A percentile compares a stretch with the other conserved stretches of the same genome.
phyloP scores from a whole-genome alignment of 164 flowering plant species.

The Vitis vinifera region DNA sequence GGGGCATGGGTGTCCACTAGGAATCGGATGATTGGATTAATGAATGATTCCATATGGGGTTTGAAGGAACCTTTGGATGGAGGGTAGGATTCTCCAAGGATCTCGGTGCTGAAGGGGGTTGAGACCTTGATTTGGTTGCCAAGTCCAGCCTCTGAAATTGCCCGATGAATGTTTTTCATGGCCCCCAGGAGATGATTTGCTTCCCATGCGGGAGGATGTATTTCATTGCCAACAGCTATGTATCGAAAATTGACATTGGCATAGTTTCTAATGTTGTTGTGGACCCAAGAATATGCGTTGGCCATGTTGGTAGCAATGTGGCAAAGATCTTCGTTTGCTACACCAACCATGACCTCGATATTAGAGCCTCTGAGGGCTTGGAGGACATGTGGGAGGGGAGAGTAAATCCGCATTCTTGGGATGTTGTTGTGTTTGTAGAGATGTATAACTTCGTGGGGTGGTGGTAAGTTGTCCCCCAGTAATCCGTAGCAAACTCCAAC shows the following conservation, averaged over 20 bases:
- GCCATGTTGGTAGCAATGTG: conserved; percentile 23
- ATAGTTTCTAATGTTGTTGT: conserved; percentile 28
- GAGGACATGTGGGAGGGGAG: conserved; percentile 26
- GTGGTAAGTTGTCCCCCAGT: conserved; percentile 26
- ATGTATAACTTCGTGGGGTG: conserved; percentile 23
- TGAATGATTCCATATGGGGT: background rate
- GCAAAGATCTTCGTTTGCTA: conserved; percentile 28
- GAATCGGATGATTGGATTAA: conserved; percentile 19
- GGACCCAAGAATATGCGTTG: conserved; percentile 44
- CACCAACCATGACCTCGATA: conserved; percentile 39
- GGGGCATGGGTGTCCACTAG: conserved; percentile 17
- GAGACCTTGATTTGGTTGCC: conserved; percentile 24
- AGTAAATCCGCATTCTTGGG: conserved; percentile 32
- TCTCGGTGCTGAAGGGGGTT: conserved; percentile 9
- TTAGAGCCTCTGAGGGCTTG: conserved; percentile 37
- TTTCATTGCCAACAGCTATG: conserved; percentile 53
- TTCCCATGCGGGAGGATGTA: conserved; percentile 10
- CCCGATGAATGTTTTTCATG: conserved; percentile 24
- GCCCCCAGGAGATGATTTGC: conserved; percentile 34
- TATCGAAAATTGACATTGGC: conserved; percentile 27
- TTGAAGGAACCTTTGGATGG: conserved; percentile 21
- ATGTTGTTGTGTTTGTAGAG: conserved; percentile 35
- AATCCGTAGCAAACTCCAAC: conserved; percentile 41
- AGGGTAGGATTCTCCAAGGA: conserved; percentile 18
- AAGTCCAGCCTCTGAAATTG: conserved; percentile 12